Evolutionary conservation across 306 rosid species (phyloP).

Genomic region (Rosa multiflora): DNA sequence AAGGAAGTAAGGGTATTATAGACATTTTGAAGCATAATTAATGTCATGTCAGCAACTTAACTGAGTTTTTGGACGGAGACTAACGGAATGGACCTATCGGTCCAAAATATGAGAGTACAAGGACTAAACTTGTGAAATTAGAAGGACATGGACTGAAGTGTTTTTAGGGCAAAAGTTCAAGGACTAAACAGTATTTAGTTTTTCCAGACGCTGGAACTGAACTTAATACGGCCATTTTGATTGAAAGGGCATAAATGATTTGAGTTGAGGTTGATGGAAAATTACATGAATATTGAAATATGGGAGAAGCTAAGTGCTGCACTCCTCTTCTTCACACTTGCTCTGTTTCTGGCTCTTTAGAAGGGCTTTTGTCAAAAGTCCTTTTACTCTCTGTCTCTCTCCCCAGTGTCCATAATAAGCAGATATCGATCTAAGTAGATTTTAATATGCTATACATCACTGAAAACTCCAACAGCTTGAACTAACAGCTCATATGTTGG

Average conservation of each 20-base stretch:
- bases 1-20: no score
- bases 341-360: not conserved
- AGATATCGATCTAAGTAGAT: not conserved
- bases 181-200: not conserved
- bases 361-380: not conserved
- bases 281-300: not conserved
- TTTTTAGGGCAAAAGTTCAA: no score
- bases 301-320: not conserved
- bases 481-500: not conserved
- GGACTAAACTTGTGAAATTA: no score
- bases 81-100: no score
- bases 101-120: no score
- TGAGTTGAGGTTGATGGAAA: not conserved
- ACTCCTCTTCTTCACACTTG: not conserved
- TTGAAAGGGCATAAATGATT: not conserved
- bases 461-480: not conserved
- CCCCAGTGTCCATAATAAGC: not conserved
- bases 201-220: no score
- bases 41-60: no score
- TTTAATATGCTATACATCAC: not conserved
- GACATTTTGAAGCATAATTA: no score
- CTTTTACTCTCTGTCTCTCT: not conserved
- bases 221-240: not conserved
- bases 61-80: no score
- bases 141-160: no score